phyloP scores from a whole-genome alignment of 371 early-diverging fungal species.

The Chytridium lagenaria region DNA sequence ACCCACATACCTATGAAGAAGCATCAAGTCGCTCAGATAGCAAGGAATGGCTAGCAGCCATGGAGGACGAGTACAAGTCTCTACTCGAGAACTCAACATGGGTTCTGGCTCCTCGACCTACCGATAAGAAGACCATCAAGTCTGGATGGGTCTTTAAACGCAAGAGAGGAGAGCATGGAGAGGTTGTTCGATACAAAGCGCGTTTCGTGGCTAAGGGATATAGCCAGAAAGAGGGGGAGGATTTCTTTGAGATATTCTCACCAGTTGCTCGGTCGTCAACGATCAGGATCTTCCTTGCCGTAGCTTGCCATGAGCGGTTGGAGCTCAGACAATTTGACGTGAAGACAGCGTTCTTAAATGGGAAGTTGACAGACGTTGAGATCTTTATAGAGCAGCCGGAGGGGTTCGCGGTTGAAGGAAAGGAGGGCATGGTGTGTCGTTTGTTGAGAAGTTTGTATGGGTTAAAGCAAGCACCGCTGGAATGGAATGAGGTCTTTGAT shows the following conservation, averaged over 20 bases:
- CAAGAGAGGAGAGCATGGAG: background rate
- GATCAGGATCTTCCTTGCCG: background rate
- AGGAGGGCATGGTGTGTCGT: background rate
- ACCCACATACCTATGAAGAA: too few relatives aligned
- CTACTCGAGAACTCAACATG: too few relatives aligned
- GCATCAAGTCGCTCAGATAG: too few relatives aligned
- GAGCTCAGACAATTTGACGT: background rate
- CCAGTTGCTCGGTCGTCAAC: background rate
- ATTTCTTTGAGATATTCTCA: background rate
- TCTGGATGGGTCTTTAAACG: too few relatives aligned
- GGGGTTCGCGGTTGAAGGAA: background rate
- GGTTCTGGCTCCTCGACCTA: too few relatives aligned
- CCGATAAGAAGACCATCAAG: too few relatives aligned
- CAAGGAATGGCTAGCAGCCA: too few relatives aligned
- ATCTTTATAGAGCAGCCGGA: background rate
- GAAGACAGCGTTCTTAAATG: background rate
- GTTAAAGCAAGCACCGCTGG: background rate
- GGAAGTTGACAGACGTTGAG: background rate
- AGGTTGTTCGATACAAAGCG: background rate
- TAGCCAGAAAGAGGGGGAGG: background rate
- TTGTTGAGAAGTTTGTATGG: background rate
- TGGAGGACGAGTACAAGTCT: too few relatives aligned
- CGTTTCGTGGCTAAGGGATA: too few relatives aligned
- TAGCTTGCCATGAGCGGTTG: background rate
- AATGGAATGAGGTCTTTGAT: background rate